A percentile compares a stretch with the other conserved stretches of the same genome.
Evolutionary conservation across 2,329 filamentous ascomycete genomes (phyloP).

Genomic region (Raffaelea albimanens): DNA sequence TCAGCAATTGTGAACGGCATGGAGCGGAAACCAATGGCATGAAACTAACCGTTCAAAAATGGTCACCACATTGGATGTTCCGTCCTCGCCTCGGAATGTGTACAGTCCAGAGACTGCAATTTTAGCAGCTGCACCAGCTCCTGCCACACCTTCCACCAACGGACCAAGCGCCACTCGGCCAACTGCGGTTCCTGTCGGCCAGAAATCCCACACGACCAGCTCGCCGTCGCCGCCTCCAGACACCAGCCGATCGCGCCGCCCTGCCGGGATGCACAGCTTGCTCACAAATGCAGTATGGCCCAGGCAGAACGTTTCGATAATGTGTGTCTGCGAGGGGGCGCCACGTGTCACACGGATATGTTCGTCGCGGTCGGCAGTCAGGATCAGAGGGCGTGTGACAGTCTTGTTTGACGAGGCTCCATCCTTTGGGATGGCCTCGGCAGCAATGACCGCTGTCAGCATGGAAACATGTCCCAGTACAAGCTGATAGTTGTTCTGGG

Average conservation of each 20-base stretch:
- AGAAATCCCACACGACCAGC: slow-evolving; percentile 69
- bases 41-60: slow-evolving; percentile 36
- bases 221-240: slow-evolving; percentile 81
- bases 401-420: slow-evolving; percentile 1
- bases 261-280: slow-evolving; percentile 56
- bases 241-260: slow-evolving; percentile 53
- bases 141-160: slow-evolving; percentile 31
- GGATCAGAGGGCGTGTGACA: slow-evolving; percentile 33
- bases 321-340: slow-evolving; percentile 57
- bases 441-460: slow-evolving; percentile 65
- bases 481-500: slow-evolving; percentile 30
- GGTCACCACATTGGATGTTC: slow-evolving; percentile 24
- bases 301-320: slow-evolving; percentile 84
- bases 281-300: slow-evolving; percentile 82
- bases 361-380: slow-evolving; percentile 48
- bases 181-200: slow-evolving; percentile 48
- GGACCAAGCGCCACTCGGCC: slow-evolving; percentile 46
- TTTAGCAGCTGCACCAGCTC: slow-evolving; percentile 17
- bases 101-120: slow-evolving; percentile 38
- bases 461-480: slow-evolving; percentile 92
- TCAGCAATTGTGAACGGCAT: too few relatives aligned
- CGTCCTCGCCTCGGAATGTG: slow-evolving; percentile 18
- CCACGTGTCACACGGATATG: slow-evolving; percentile 85
- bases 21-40: neutral
- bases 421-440: slow-evolving; percentile 26